Conservation (phyloP, 768 basidiomycete genomes). For the Lyophyllum shimeji region DNA sequence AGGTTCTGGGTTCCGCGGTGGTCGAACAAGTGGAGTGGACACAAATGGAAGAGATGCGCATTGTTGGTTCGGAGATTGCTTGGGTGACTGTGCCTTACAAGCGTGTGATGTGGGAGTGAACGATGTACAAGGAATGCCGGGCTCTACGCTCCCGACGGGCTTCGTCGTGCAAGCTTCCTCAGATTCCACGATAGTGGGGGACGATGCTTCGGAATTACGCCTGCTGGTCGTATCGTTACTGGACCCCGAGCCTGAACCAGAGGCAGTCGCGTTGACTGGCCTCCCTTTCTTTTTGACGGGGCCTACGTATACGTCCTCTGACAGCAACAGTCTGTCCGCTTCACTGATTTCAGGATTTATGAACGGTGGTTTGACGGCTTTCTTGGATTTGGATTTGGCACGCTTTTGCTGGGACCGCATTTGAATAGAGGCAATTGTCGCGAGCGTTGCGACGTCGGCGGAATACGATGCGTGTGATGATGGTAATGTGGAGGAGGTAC, state of each 20-base stretch:
- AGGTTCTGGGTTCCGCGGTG: constrained; percentile 17
- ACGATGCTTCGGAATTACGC: constrained; percentile 12
- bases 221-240: constrained; percentile 24
- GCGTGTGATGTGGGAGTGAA: neutral
- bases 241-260: constrained; percentile 17
- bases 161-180: neutral
- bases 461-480: constrained; percentile 4
- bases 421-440: constrained; percentile 19
- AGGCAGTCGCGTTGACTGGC: constrained; percentile 28
- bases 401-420: constrained; percentile 21
- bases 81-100: constrained; percentile 4
- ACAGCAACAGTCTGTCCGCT: constrained; percentile 41
- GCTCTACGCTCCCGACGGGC: neutral
- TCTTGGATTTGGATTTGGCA: constrained; percentile 16
- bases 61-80: constrained; percentile 11
- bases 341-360: constrained; percentile 26
- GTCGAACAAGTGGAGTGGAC: constrained; percentile 21
- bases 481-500: constrained; percentile 1
- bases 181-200: neutral
- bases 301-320: constrained; percentile 42
- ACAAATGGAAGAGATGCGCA: constrained; percentile 20
- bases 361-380: constrained; percentile 9
- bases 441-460: constrained; percentile 14
- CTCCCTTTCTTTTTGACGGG: constrained; percentile 46
- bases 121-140: neutral